Conservation (phyloP, 768 basidiomycete species). For the Naganishia kalamii region DNA sequence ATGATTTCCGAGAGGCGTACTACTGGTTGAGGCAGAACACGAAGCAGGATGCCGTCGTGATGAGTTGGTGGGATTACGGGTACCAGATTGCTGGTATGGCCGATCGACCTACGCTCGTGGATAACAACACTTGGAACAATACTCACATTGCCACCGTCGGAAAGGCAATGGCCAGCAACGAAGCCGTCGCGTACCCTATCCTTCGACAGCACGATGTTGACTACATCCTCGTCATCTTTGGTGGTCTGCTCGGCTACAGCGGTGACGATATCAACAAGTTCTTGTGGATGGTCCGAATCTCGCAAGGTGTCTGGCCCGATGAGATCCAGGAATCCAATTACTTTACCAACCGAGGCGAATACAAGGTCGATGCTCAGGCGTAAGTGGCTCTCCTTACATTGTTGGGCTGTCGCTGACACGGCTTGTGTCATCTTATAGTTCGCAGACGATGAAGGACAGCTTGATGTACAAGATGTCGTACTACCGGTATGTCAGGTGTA, state of each 20-base stretch:
- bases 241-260: constrained; percentile 90
- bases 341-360: constrained; percentile 88
- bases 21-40: constrained; percentile 98
- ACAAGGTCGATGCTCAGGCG: constrained; percentile 80
- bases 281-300: constrained; percentile 81
- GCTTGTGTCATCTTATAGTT: constrained; percentile 35
- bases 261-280: constrained; percentile 99
- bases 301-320: constrained; percentile 93
- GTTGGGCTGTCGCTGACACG: not conserved
- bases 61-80: constrained; percentile 99
- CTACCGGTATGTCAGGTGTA: constrained; percentile 60
- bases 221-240: constrained; percentile 95
- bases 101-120: constrained; percentile 51
- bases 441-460: constrained; percentile 82
- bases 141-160: constrained; percentile 99
- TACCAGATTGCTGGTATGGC: constrained; percentile 99
- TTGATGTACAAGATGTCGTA: constrained; percentile 99
- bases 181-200: constrained; percentile 95
- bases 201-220: constrained; percentile 91
- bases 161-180: constrained; percentile 90
- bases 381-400: constrained; percentile 28
- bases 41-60: constrained; percentile 79
- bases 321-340: constrained; percentile 93
- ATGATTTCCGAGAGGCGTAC: constrained; percentile 98
- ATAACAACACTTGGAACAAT: constrained; percentile 87